phyloP scores from a whole-genome alignment of 2,329 filamentous ascomycete genomes.

The Mollisiaceae sp. region DNA sequence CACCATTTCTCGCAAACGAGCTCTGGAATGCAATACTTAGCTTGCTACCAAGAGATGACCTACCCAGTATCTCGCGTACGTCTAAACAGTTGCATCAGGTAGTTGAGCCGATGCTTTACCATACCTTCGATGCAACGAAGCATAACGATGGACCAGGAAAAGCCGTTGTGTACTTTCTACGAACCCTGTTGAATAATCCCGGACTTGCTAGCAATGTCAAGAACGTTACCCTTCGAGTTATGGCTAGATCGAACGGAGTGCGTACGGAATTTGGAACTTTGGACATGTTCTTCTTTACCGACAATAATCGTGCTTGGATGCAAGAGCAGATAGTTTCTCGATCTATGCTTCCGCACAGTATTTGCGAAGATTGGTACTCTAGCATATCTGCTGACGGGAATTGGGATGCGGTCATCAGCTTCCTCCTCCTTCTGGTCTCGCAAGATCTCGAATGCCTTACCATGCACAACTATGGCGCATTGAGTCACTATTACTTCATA shows the following conservation, averaged over 20 bases:
- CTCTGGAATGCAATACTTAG: not conserved
- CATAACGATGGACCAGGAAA: not conserved
- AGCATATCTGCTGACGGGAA: not conserved
- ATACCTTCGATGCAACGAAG: not conserved
- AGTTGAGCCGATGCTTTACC: not conserved
- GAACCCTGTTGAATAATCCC: not conserved
- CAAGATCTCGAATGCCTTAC: not conserved
- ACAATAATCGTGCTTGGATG: not conserved
- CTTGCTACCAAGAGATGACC: not conserved
- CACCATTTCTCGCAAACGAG: not conserved
- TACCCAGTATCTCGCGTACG: not conserved
- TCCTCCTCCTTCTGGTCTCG: not conserved
- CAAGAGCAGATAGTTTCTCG: not conserved
- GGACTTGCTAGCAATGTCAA: not conserved
- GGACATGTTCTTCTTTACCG: not conserved
- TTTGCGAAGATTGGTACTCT: not conserved
- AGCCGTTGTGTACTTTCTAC: not conserved
- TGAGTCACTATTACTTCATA: not conserved
- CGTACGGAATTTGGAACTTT: not conserved
- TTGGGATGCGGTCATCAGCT: slow-evolving; percentile 3
- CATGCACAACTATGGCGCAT: not conserved
- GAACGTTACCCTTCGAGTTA: not conserved
- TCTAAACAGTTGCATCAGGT: not conserved
- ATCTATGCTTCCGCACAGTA: not conserved
- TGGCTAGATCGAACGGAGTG: not conserved